phyloP scores from a whole-genome alignment of 768 basidiomycete species.

The Chalciporus pseudorubinellus region DNA sequence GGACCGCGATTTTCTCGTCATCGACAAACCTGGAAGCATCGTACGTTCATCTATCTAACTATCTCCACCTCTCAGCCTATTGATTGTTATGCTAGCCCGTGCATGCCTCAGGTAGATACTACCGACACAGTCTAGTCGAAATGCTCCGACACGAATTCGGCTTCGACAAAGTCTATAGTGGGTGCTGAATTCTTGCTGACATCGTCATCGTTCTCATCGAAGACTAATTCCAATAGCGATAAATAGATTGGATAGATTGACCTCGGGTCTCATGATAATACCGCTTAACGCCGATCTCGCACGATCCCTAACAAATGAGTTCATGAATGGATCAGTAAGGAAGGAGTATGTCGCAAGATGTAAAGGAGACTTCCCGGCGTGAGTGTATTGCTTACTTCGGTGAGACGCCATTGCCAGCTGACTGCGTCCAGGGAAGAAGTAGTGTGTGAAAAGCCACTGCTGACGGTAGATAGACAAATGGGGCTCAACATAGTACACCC shows the following conservation, averaged over 20 bases:
- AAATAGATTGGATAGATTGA: slow-evolving; percentile 91
- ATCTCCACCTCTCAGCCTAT: not conserved
- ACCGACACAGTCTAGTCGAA: slow-evolving; percentile 82
- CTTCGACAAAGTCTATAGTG: slow-evolving; percentile 79
- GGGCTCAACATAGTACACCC: slow-evolving; percentile 95
- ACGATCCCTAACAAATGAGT: slow-evolving; percentile 71
- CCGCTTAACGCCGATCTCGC: slow-evolving; percentile 73
- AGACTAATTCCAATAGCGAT: slow-evolving; percentile 56
- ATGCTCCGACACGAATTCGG: slow-evolving; percentile 84
- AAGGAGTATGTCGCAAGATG: slow-evolving; percentile 95
- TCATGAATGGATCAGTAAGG: slow-evolving; percentile 72
- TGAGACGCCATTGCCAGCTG: not conserved
- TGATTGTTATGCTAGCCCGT: slow-evolving; percentile 58
- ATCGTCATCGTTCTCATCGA: not conserved
- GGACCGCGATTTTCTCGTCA: slow-evolving; percentile 81
- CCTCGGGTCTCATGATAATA: slow-evolving; percentile 93
- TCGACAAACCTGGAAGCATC: slow-evolving; percentile 96
- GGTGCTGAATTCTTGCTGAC: slow-evolving; percentile 31
- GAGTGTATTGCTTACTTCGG: slow-evolving; percentile 29
- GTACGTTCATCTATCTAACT: slow-evolving; percentile 50
- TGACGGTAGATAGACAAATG: slow-evolving; percentile 95
- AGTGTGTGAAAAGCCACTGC: slow-evolving; percentile 78
- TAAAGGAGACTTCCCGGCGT: slow-evolving; percentile 84
- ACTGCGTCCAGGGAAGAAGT: slow-evolving; percentile 60
- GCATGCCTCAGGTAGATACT: slow-evolving; percentile 89